Conservation (phyloP, 2,329 filamentous ascomycete species). For the Beauveria rudraprayagi region DNA sequence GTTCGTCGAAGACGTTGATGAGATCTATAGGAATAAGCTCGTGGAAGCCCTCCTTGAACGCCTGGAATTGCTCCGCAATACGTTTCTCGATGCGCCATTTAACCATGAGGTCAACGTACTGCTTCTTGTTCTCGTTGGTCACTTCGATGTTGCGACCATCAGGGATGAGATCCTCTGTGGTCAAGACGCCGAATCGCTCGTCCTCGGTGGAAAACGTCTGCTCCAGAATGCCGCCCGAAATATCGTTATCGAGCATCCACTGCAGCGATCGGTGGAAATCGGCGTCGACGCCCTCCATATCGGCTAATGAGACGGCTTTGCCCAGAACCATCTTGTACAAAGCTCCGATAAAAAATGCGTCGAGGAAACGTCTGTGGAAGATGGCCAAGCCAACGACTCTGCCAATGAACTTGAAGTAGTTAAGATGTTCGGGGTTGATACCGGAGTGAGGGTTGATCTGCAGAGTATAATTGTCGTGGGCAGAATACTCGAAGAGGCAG, state of each 20-base stretch:
- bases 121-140: conserved; percentile 97
- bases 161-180: conserved; percentile 88
- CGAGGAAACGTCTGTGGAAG: conserved; percentile 94
- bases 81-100: conserved; percentile 99
- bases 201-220: conserved; percentile 96
- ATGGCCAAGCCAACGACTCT: conserved; percentile 94
- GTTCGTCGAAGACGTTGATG: conserved; percentile 97
- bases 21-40: conserved; percentile 94
- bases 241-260: conserved; percentile 98
- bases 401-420: conserved; percentile 99
- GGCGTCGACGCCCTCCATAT: conserved; percentile 98
- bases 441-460: conserved; percentile 99
- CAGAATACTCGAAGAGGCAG: conserved; percentile 98
- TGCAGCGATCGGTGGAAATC: conserved; percentile 95
- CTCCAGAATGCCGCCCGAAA: conserved; percentile 83
- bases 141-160: conserved; percentile 87
- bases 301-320: conserved; percentile 82
- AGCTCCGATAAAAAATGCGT: conserved; percentile 98
- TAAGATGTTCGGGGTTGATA: conserved; percentile 97
- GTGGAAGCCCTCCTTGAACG: conserved; percentile 95
- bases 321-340: conserved; percentile 99
- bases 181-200: conserved; percentile 90
- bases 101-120: conserved; percentile 97
- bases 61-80: conserved; percentile 95
- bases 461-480: conserved; percentile 98